Conservation (phyloP, 2,329 filamentous ascomycete species). For the Fusarium sp. region DNA sequence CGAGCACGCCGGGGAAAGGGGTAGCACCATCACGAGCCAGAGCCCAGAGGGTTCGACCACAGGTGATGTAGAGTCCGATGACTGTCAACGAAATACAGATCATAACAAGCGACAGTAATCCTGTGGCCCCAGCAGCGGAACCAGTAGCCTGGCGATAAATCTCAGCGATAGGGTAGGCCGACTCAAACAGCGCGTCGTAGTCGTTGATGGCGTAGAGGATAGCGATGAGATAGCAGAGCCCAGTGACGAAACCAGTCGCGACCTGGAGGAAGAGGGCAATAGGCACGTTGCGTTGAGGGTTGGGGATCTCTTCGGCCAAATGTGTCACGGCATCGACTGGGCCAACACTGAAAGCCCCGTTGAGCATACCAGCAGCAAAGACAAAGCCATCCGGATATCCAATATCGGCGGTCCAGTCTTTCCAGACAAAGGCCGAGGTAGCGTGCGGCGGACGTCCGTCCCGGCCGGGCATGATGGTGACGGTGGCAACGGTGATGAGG, state of each 20-base stretch:
- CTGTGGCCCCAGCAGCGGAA: constrained; percentile 59
- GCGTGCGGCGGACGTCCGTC: constrained; percentile 46
- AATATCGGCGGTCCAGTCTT: constrained; percentile 51
- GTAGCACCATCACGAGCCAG: constrained; percentile 53
- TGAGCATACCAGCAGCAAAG: constrained; percentile 58
- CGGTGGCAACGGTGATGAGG: constrained; percentile 63
- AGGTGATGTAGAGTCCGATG: constrained; percentile 51
- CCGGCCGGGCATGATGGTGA: constrained; percentile 59
- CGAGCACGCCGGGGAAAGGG: constrained; percentile 45
- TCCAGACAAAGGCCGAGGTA: constrained; percentile 52
- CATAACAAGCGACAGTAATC: constrained; percentile 56
- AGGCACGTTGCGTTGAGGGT: constrained; percentile 61
- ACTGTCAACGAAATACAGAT: constrained; percentile 51
- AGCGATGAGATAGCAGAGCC: constrained; percentile 61
- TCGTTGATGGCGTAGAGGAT: constrained; percentile 68
- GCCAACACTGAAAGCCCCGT: constrained; percentile 74
- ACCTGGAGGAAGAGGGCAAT: constrained; percentile 62
- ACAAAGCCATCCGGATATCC: constrained; percentile 55
- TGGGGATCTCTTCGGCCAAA: constrained; percentile 70
- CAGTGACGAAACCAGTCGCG: constrained; percentile 60
- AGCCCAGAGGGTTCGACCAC: constrained; percentile 53
- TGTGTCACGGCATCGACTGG: constrained; percentile 72
- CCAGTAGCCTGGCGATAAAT: constrained; percentile 70
- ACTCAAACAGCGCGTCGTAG: constrained; percentile 58
- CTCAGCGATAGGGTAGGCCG: constrained; percentile 69